A percentile compares a stretch with the other conserved stretches of the same genome.
Evolutionary conservation across 108 stramenopile genomes (phyloP).

Genomic region (Nitzschia putrida): DNA sequence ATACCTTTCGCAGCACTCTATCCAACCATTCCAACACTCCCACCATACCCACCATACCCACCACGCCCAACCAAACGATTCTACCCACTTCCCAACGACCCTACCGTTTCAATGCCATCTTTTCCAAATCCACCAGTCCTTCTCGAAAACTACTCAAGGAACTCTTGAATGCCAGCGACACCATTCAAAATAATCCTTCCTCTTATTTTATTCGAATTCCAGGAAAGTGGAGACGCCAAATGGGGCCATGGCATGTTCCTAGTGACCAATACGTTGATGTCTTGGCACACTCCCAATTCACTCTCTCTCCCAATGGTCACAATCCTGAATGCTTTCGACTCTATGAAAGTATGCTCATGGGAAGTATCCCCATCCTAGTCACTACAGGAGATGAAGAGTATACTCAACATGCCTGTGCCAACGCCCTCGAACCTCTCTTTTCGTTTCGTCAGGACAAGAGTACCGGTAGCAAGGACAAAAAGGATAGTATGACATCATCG

Average conservation of each 20-base stretch:
- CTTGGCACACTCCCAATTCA: conserved; percentile 39
- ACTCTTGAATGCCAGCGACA: neutral
- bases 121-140: conserved; percentile 23
- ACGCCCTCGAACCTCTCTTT: conserved; percentile 35
- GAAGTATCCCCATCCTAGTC: conserved; percentile 44
- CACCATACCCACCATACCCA: no score
- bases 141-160: conserved; percentile 18
- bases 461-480: neutral
- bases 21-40: neutral
- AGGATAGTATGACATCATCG: conserved; percentile 9
- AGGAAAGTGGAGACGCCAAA: conserved; percentile 13
- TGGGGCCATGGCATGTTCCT: conserved; percentile 25
- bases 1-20: no score
- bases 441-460: neutral
- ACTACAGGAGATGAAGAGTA: conserved; percentile 16
- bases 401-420: conserved; percentile 20
- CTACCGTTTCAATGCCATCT: conserved; percentile 33
- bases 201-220: conserved; percentile 29
- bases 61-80: neutral
- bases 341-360: conserved; percentile 47
- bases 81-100: conserved; percentile 24
- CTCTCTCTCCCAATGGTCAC: conserved; percentile 48
- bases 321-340: conserved; percentile 56
- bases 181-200: neutral
- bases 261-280: conserved; percentile 34